Conservation (phyloP, 2,329 filamentous ascomycete genomes). For the Hortaea werneckii region DNA sequence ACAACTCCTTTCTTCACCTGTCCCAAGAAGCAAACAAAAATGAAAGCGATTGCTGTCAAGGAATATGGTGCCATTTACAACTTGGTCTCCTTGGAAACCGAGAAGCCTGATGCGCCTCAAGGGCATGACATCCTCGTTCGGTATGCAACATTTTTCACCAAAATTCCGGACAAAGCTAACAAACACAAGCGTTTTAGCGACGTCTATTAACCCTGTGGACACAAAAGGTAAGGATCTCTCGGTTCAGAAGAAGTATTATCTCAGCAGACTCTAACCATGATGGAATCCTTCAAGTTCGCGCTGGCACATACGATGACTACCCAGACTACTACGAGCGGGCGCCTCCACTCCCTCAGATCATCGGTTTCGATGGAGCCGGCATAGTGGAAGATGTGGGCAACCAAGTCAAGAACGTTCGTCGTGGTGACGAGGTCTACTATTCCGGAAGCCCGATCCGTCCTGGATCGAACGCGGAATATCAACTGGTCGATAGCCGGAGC, state of each 20-base stretch:
- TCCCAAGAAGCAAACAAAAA: conserved; percentile 1
- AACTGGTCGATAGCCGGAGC: conserved; percentile 32
- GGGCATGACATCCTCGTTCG: conserved; percentile 29
- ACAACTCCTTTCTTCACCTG: too few species aligned
- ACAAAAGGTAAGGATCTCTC: conserved; percentile 23
- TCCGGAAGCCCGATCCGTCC: conserved; percentile 30
- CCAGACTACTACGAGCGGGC: conserved; percentile 27
- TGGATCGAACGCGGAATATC: conserved; percentile 34
- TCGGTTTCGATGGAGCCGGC: conserved; percentile 37
- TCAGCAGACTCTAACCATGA: too few species aligned
- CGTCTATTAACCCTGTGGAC: conserved; percentile 32
- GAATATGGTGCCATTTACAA: conserved; percentile 22
- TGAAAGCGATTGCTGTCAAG: conserved; percentile 25
- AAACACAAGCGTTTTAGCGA: conserved; percentile 24
- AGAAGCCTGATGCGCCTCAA: conserved; percentile 19
- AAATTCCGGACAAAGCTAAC: background rate
- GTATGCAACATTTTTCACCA: conserved; percentile 11
- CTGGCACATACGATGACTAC: conserved; percentile 27
- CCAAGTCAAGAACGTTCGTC: conserved; percentile 27
- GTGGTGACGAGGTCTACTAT: conserved; percentile 37
- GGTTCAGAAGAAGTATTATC: too few species aligned
- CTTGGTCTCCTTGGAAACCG: conserved; percentile 21
- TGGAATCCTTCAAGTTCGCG: too few species aligned
- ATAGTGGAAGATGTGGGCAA: conserved; percentile 24
- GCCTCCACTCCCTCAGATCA: conserved; percentile 28